Evolutionary conservation across 495 filamentous ascomycete species (phyloP).

Genomic region (Penicillium psychrofluorescens): DNA sequence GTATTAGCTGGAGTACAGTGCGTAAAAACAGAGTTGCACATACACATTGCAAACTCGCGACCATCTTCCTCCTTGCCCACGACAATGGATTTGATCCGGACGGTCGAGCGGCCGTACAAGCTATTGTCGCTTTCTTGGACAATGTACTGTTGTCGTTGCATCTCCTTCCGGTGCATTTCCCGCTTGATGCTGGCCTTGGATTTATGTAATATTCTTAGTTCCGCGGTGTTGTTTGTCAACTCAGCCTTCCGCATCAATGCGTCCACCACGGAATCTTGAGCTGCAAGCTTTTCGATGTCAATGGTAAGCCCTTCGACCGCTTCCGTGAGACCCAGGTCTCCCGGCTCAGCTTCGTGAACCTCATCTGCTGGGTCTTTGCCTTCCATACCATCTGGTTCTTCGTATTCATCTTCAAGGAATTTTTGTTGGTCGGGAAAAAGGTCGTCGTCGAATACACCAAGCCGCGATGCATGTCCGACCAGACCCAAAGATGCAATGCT

Average conservation of each 20-base stretch:
- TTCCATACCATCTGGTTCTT: constrained; percentile 55
- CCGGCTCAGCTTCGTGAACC: constrained; percentile 90
- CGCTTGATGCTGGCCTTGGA: constrained; percentile 87
- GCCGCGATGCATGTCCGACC: constrained; percentile 69
- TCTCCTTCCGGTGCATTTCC: constrained; percentile 87
- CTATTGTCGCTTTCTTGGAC: constrained; percentile 98
- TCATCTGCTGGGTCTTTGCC: constrained; percentile 66
- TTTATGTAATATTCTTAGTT: constrained; percentile 86
- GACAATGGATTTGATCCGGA: constrained; percentile 86
- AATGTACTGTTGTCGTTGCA: constrained; percentile 95
- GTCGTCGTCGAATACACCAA: constrained; percentile 91
- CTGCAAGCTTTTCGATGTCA: constrained; percentile 81
- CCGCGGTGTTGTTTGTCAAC: constrained; percentile 90
- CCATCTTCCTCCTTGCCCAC: constrained; percentile 89
- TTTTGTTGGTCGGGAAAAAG: constrained; percentile 88
- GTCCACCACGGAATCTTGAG: constrained; percentile 87
- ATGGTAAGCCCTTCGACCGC: constrained; percentile 76
- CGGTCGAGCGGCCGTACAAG: constrained; percentile 81
- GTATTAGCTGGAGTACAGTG: constrained; percentile 5
- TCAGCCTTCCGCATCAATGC: constrained; percentile 91
- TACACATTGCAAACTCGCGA: constrained; percentile 84
- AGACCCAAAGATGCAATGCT: constrained; percentile 88
- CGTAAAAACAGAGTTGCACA: constrained; percentile 7
- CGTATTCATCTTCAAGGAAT: constrained; percentile 77
- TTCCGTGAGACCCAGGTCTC: constrained; percentile 88